Percentiles rank a stretch among this genome's conserved stretches.
Conservation (phyloP, 768 basidiomycete genomes). For the Punctularia strigosozonata region DNA sequence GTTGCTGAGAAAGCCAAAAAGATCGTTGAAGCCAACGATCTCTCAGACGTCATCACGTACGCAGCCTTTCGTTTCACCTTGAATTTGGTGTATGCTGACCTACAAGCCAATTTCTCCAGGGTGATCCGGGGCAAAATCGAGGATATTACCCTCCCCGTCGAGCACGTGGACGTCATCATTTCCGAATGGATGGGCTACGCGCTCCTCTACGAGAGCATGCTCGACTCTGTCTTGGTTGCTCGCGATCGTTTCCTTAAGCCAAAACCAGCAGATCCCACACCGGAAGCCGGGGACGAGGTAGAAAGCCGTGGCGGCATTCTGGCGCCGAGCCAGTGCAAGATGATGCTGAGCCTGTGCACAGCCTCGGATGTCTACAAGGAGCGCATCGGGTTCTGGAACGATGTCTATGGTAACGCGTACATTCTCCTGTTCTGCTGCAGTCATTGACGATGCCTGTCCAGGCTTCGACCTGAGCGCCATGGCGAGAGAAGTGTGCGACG, state of each 20-base stretch:
- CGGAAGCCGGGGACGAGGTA: no score
- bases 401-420: constrained; percentile 65
- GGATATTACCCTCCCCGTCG: constrained; percentile 64
- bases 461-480: constrained; percentile 86
- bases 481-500: constrained; percentile 61
- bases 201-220: constrained; percentile 91
- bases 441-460: constrained; percentile 16
- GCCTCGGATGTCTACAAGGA: constrained; percentile 67
- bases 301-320: no score
- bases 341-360: constrained; percentile 78
- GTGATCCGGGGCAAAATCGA: constrained; percentile 90
- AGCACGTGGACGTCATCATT: constrained; percentile 85
- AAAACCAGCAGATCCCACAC: no score
- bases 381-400: constrained; percentile 81
- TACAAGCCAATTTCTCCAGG: constrained; percentile 23
- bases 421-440: background rate
- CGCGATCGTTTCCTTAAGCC: constrained; percentile 77
- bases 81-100: background rate
- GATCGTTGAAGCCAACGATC: constrained; percentile 37
- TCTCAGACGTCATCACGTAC: constrained; percentile 58
- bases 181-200: constrained; percentile 99
- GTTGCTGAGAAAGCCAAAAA: constrained; percentile 39
- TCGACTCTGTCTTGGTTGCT: constrained; percentile 86
- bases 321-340: constrained; percentile 83
- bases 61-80: constrained; percentile 4